Percentiles rank a stretch among this genome's conserved stretches.
phyloP scores from a whole-genome alignment of 495 filamentous ascomycete species.

The Hyaloscypha variabilis region DNA sequence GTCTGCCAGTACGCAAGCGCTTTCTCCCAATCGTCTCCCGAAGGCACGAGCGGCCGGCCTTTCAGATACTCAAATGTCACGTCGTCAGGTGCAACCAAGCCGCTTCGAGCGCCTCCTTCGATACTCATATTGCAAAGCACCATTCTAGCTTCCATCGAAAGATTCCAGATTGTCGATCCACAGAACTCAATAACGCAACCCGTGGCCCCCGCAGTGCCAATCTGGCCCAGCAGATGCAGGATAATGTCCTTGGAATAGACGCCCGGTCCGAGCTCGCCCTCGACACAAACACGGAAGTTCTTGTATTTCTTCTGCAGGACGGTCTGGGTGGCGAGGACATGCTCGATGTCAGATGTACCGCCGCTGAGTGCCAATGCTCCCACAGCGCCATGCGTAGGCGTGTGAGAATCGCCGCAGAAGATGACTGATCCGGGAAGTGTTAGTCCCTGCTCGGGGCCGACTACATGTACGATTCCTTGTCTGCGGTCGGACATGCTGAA shows the following conservation, averaged over 20 bases:
- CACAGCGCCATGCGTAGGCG: conserved; percentile 96
- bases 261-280: conserved; percentile 83
- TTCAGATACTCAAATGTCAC: conserved; percentile 94
- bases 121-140: conserved; percentile 99
- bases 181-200: conserved; percentile 97
- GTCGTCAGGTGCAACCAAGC: conserved; percentile 95
- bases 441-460: conserved; percentile 98
- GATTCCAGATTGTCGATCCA: conserved; percentile 81
- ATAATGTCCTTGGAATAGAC: conserved; percentile 97
- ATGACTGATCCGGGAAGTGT: conserved; percentile 96
- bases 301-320: conserved; percentile 92
- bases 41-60: conserved; percentile 84
- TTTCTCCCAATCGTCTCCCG: conserved; percentile 87
- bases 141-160: conserved; percentile 98
- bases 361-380: conserved; percentile 96
- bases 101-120: conserved; percentile 91
- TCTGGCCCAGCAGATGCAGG: conserved; percentile 89
- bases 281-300: conserved; percentile 97
- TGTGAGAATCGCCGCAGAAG: conserved; percentile 97
- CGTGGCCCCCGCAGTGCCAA: conserved; percentile 94
- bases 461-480: conserved; percentile 97
- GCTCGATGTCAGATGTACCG: conserved; percentile 97
- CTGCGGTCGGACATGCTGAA: conserved; percentile 96
- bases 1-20: conserved; percentile 88
- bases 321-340: conserved; percentile 95